Percentiles rank a stretch among this genome's conserved stretches.
These are phyloP conservation scores for Nigrospora sphaerica DNA, from an alignment of 2,329 filamentous ascomycete genomes.

Conservation along the genomic window DNA sequence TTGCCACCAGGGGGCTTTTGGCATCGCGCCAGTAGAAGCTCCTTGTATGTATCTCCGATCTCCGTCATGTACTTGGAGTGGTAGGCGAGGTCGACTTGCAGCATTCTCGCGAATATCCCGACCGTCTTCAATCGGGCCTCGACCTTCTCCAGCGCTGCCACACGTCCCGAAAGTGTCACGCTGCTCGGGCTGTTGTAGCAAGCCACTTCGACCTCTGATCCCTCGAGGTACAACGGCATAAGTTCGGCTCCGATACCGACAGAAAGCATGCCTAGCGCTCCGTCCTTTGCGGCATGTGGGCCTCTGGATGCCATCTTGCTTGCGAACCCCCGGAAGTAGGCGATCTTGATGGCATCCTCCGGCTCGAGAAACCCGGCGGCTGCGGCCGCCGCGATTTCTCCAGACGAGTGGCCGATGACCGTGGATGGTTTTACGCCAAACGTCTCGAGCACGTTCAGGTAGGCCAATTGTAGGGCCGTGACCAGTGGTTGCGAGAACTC, in stretches of 20 bases:
- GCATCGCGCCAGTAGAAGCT: background rate
- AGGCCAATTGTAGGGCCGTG: slow-evolving; percentile 18
- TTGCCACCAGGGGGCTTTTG: too few species aligned
- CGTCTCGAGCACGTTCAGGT: too few species aligned
- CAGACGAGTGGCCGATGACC: slow-evolving; percentile 30
- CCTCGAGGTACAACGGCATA: background rate
- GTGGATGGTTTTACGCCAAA: slow-evolving; percentile 12
- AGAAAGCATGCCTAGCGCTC: slow-evolving; percentile 7
- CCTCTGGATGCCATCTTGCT: background rate
- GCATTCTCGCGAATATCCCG: slow-evolving; percentile 12
- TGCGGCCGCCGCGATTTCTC: slow-evolving; percentile 23
- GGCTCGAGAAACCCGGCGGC: slow-evolving; percentile 11
- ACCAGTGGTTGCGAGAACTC: slow-evolving; percentile 20
- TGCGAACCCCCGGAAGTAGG: slow-evolving; percentile 9
- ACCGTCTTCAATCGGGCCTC: slow-evolving; percentile 2
- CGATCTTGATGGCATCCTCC: slow-evolving; percentile 10
- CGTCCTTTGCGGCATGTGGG: background rate
- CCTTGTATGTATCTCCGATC: slow-evolving; percentile 4
- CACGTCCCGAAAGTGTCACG: slow-evolving; percentile 19
- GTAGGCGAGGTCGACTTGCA: slow-evolving; percentile 17
- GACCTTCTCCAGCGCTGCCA: slow-evolving; percentile 7
- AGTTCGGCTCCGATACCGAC: slow-evolving; percentile 5
- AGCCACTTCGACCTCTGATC: background rate
- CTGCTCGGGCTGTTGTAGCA: slow-evolving; percentile 18
- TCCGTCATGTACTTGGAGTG: slow-evolving; percentile 20